A percentile compares a stretch with the other conserved stretches of the same genome.
Conservation (phyloP, 805 yeast species). For the Monosporozyma yasuniensis region DNA sequence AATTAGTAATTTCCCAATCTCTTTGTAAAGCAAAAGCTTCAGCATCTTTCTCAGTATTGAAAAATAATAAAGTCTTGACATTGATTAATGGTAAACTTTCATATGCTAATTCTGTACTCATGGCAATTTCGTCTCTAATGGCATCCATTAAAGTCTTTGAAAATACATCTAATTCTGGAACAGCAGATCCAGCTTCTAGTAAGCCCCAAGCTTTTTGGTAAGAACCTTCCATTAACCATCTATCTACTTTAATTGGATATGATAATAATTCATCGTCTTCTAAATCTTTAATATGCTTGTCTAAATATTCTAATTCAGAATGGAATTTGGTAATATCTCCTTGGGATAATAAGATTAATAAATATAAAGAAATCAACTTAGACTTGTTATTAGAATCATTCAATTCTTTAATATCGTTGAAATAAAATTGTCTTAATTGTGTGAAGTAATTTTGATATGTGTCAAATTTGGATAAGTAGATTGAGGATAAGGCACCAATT, state of each 20-base stretch:
- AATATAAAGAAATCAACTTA: slow-evolving; percentile 66
- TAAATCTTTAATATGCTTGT: slow-evolving; percentile 34
- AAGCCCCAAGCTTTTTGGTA: slow-evolving; percentile 85
- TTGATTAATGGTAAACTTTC: slow-evolving; percentile 67
- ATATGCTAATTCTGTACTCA: slow-evolving; percentile 74
- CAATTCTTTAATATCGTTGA: slow-evolving; percentile 11
- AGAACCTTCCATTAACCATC: slow-evolving; percentile 93
- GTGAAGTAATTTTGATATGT: slow-evolving; percentile 65
- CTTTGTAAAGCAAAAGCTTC: slow-evolving; percentile 44
- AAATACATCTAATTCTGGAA: slow-evolving; percentile 71
- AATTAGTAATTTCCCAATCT: slow-evolving; percentile 50
- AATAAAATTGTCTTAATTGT: slow-evolving; percentile 73
- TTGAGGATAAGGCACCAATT: slow-evolving; percentile 74
- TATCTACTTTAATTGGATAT: slow-evolving; percentile 83
- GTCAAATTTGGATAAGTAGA: slow-evolving; percentile 51
- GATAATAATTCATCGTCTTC: slow-evolving; percentile 64
- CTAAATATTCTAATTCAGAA: slow-evolving; percentile 72
- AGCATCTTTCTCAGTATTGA: slow-evolving; percentile 48
- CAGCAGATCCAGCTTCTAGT: slow-evolving; percentile 35
- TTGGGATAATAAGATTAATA: slow-evolving; percentile 67
- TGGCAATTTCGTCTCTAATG: slow-evolving; percentile 77
- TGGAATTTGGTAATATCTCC: slow-evolving; percentile 85
- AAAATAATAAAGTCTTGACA: slow-evolving; percentile 71
- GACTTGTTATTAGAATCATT: slow-evolving; percentile 50
- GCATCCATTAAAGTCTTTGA: slow-evolving; percentile 68